Percentiles rank a stretch among this genome's conserved stretches.
Conservation (phyloP, 139 green algal genomes). For the Mesotaenium endlicherianum region DNA sequence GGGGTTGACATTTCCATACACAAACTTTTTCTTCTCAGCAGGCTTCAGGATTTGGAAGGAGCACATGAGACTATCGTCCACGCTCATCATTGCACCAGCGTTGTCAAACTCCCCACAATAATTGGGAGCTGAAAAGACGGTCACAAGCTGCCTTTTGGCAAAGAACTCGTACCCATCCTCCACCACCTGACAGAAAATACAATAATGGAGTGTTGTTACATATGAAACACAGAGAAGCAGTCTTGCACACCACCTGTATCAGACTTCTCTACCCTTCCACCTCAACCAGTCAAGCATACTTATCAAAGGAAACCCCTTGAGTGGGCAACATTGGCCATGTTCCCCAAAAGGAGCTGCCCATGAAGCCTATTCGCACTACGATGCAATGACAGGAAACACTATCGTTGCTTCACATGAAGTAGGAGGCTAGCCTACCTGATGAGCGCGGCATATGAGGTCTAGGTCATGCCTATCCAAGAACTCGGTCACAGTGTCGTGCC, state of each 20-base stretch:
- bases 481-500: conserved; percentile 87
- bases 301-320: too few relatives aligned
- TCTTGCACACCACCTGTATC: too few relatives aligned
- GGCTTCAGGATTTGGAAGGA: conserved; percentile 99
- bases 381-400: too few relatives aligned
- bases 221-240: too few relatives aligned
- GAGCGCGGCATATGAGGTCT: conserved; percentile 92
- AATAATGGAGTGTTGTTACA: too few relatives aligned
- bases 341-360: too few relatives aligned
- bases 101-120: conserved; percentile 99
- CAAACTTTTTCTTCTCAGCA: conserved; percentile 90
- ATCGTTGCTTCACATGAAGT: too few relatives aligned
- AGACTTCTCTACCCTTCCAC: too few relatives aligned
- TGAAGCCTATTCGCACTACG: too few relatives aligned
- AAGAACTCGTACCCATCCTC: conserved; percentile 99
- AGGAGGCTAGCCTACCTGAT: too few relatives aligned
- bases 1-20: conserved; percentile 2
- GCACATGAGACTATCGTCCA: conserved; percentile 99
- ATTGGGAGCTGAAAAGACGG: conserved; percentile 97
- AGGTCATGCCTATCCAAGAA: conserved; percentile 97
- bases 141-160: conserved; percentile 96
- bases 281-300: too few relatives aligned
- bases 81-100: conserved; percentile 98
- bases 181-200: conserved; percentile 83
- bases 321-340: too few relatives aligned